Base-by-base conservation (phyloP, 2,329 filamentous ascomycete species). In the Helotiales sp. region DNA sequence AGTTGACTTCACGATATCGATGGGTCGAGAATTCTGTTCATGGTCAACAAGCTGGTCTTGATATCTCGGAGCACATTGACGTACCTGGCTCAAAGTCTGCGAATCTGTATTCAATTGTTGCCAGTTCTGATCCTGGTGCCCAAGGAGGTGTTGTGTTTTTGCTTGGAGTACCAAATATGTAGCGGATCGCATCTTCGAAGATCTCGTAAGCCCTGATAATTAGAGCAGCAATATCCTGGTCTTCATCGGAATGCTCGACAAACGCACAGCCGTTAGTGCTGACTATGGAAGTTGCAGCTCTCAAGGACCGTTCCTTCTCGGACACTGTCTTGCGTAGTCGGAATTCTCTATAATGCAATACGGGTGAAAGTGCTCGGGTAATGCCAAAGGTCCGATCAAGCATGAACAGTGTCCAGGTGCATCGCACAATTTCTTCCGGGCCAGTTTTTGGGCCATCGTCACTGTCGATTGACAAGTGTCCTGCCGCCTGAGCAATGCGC, bases 21-120 rank as follows among this genome's bases (percentile, higher is more conserved):
- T 63, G 61, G 5, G 58, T 57, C 15, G 61, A 60, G 27, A 63
- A 63, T 47, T 63, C 61, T 62, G 19, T 3, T 7, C n/a, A n/a
- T n/a, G n/a, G n/a, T n/a, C n/a, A n/a, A n/a, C n/a, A n/a, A n/a
- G n/a, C n/a, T n/a, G n/a, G n/a, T n/a, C n/a, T n/a, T 13, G n/a
- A n/a, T 0, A 34, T 22, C 9, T 34, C 31, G 15, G 31, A 34
- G 15, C 9, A 34, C 31, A 34, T 9, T 34, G 9, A 34, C 44
- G 34, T 33, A 63, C 61, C 58, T 51, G 61, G 61, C 29, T 63
- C 61, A 52, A 61, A 63, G 48, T 63, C 61, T 1, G 58, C 56
- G 42, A 63, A 63, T 48, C 58, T 34, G 30, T 60, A 63, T 49
- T 63, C 61, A 12, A 63, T 63, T 2, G 55, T 61, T 12, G 61